Evolutionary conservation across 805 yeast genomes (phyloP), one percentile per base, ranked within the genome.

Genomic region (Priceomyces melissophilus): DNA sequence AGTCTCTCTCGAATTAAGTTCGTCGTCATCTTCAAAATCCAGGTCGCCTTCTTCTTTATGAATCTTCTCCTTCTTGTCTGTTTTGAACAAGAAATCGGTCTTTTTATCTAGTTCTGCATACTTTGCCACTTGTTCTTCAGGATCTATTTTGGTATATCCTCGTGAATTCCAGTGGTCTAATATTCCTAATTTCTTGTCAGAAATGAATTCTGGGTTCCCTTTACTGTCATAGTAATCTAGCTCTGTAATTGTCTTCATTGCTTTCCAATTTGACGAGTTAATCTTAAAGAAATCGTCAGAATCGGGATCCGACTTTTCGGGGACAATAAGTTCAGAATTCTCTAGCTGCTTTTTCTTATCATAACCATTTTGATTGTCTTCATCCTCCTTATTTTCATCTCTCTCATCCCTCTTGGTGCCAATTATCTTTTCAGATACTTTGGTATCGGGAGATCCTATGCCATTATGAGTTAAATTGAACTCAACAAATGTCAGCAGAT

Each of bases 101-200:
- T 73, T 69, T 44, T 67, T 62, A 52, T 78, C 74, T 54, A 78
- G 62, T 43, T 68, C 69, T 12, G 66, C 56, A 46, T 84, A 85
- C 48, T 82, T 79, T 14, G 82, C 82, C 6, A 89, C 87, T 57
- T 93, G 97, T 48, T 83, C 88, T 51, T 87, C 93, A 1, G 82
- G 85, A 23, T 88, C 87, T 7, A 93, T 84, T 53, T 95, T 83
- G 0, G 98, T 93, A 58, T 93, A 93, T 0, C 95, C 91, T 15
- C 33, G 17, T 12, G 41, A 30, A 25, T 29, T 12, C 17, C 26
- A 14, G 10, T 34, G 35, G 10, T 35, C 36, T 17, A 71, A 78
- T 31, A 76, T 76, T 1, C 79, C 79, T 11, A 65, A 45, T 26
- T 53, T 48, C 26, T 53, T 70, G 13, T 52, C 56, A 3, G 54